Percentiles rank a stretch among this genome's conserved stretches.
phyloP scores from a whole-genome alignment of 768 basidiomycete genomes.

The Rhodotorula diobovata region DNA sequence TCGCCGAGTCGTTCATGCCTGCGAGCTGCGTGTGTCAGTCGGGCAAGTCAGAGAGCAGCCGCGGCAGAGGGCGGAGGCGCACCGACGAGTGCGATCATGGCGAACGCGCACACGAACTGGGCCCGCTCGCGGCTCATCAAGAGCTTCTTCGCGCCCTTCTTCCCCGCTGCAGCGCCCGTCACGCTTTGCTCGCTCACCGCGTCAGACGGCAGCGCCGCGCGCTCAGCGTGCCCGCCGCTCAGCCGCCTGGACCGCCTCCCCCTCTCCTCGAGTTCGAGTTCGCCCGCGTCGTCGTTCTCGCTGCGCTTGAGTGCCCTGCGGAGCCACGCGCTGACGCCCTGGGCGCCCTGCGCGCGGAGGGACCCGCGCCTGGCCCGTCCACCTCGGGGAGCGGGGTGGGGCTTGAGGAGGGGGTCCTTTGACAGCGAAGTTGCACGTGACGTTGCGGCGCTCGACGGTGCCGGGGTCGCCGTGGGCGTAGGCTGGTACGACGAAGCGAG shows the following conservation, averaged over 20 bases:
- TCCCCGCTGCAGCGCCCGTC: too few relatives aligned
- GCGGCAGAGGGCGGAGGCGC: background rate
- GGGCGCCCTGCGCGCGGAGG: background rate
- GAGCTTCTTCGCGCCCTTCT: background rate
- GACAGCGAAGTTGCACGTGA: background rate
- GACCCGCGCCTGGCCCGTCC: background rate
- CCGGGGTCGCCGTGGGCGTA: background rate
- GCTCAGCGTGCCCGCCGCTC: background rate
- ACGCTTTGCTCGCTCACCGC: background rate
- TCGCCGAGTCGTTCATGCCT: constrained; percentile 36
- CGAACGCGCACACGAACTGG: constrained; percentile 23
- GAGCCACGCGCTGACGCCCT: background rate
- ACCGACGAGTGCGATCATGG: constrained; percentile 16
- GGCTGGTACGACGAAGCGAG: background rate
- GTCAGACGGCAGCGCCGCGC: background rate
- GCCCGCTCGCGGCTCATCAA: constrained; percentile 5
- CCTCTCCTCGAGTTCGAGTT: constrained; percentile 15
- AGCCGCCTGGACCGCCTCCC: background rate
- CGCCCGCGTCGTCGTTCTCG: background rate
- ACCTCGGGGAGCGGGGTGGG: too few relatives aligned
- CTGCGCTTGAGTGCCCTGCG: too few relatives aligned
- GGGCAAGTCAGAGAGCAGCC: background rate
- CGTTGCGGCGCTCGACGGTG: background rate
- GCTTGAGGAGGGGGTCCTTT: constrained; percentile 31
- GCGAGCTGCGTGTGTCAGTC: background rate